Evolutionary conservation across 2,329 filamentous ascomycete species (phyloP), one percentile per base, ranked within the genome.

Genomic region (Tympanopsis confertula): DNA sequence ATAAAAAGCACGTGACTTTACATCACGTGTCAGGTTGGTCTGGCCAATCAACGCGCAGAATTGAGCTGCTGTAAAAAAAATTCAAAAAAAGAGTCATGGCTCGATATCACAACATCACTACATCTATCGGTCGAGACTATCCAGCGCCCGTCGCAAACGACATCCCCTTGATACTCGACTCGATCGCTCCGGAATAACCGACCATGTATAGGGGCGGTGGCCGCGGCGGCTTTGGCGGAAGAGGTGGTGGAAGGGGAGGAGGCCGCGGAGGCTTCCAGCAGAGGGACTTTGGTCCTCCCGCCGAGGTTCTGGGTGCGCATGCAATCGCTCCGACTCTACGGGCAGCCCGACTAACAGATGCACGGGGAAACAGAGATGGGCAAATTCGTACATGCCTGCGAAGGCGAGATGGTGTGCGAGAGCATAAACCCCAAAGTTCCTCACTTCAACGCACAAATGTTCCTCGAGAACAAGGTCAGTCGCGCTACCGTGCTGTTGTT

Each of bases 381-480:
- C 61, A 77, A 76, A 47, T 94, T 96, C 64, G 65, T 95, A 58
- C 91, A 98, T 68, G 80, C 87, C 41, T 89, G 85, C 66, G 91
- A 98, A 65, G 89, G 89, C 59, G 91, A 98, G 65, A 91, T 98
- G 74, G 82, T 98, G 50, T 95, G 89, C 82, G 81, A 87, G 63
- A 93, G 85, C 49, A 82, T 83, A 63, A 96, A 95, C 71, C 69
- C 82, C 52, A 96, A 96, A 68, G 82, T 98, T 46, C 91, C 91
- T 44, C 94, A 94, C 69, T 98, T 98, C 81, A 96, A 95, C 70
- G 91, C 91, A 44, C 87, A 87, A 49, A 94, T 98, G 62, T 98
- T 91, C 68, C 82, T 96, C 53, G 89, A 96, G 74, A 98, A 96
- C 72, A 98, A 96, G 74, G 83, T 82, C 55, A 45, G 58, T 39